These are phyloP conservation scores for Epicoccum nigrum DNA, from an alignment of 2,329 filamentous ascomycete genomes.

Conservation along the genomic window DNA sequence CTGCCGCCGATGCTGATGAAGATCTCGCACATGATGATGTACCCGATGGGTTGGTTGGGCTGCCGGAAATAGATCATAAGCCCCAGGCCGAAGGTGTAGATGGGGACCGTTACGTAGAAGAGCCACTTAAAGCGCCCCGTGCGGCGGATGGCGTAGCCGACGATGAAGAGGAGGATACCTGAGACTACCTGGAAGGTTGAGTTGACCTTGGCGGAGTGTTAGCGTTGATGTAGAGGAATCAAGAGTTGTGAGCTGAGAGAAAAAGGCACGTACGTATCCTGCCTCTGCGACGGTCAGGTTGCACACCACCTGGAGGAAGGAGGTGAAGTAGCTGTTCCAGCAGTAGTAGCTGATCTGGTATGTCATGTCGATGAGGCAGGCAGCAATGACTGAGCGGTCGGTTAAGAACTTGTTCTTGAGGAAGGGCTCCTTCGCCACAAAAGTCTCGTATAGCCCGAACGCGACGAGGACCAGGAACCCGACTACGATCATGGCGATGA, in stretches of 20 bases:
- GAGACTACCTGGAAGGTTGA: conserved; percentile 64
- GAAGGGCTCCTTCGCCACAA: conserved; percentile 54
- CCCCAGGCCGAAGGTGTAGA: conserved; percentile 67
- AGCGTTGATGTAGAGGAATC: no score
- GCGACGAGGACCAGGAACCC: conserved; percentile 55
- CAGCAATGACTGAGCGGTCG: conserved; percentile 65
- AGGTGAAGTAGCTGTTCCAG: conserved; percentile 61
- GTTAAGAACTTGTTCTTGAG: conserved; percentile 64
- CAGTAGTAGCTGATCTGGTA: conserved; percentile 62
- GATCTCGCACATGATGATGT: conserved; percentile 20
- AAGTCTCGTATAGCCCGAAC: conserved; percentile 61
- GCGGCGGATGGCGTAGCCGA: conserved; percentile 54
- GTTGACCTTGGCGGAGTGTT: no score
- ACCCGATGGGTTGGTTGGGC: conserved; percentile 45
- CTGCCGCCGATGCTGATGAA: conserved; percentile 51
- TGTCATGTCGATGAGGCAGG: conserved; percentile 62
- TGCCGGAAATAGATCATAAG: conserved; percentile 53
- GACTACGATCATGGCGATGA: conserved; percentile 57
- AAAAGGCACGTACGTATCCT: conserved; percentile 50
- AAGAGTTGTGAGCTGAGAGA: no score
- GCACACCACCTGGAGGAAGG: conserved; percentile 65
- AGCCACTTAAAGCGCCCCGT: conserved; percentile 63
- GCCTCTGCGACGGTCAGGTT: conserved; percentile 61
- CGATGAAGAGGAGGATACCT: conserved; percentile 59
- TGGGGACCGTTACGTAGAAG: conserved; percentile 62